Conservation (phyloP, 1,139 yeast species). For the Geotrichum citri-aurantii region DNA sequence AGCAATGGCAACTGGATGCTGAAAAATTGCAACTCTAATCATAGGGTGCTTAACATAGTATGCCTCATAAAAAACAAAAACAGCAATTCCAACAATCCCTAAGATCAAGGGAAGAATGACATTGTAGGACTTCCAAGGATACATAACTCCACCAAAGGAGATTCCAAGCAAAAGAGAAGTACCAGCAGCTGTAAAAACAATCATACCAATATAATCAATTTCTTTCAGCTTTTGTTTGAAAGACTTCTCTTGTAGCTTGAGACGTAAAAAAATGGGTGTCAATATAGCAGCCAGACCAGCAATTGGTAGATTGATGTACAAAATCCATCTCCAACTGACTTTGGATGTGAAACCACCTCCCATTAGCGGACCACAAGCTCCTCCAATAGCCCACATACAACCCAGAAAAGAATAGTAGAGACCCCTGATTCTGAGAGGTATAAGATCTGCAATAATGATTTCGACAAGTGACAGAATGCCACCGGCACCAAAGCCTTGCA, state of each 20-base stretch:
- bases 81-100: slow-evolving; percentile 43
- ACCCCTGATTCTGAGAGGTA: slow-evolving; percentile 53
- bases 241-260: slow-evolving; percentile 44
- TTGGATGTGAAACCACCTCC: slow-evolving; percentile 60
- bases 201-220: slow-evolving; percentile 41
- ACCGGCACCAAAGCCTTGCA: slow-evolving; percentile 70
- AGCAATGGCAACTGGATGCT: slow-evolving; percentile 36
- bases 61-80: slow-evolving; percentile 47
- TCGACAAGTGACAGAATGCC: slow-evolving; percentile 56
- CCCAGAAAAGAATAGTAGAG: slow-evolving; percentile 38
- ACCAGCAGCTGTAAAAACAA: slow-evolving; percentile 29
- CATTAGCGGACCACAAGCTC: slow-evolving; percentile 59
- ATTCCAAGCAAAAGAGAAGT: slow-evolving; percentile 46
- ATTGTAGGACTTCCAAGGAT: slow-evolving; percentile 50
- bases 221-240: slow-evolving; percentile 38
- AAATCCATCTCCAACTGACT: slow-evolving; percentile 75
- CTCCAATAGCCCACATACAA: slow-evolving; percentile 49
- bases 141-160: slow-evolving; percentile 47
- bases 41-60: slow-evolving; percentile 43
- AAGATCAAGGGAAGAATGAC: slow-evolving; percentile 48
- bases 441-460: slow-evolving; percentile 54
- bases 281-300: slow-evolving; percentile 52
- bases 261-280: slow-evolving; percentile 46
- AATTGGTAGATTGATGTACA: slow-evolving; percentile 61
- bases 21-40: slow-evolving; percentile 42